Percentiles rank a stretch among this genome's conserved stretches.
phyloP scores from a whole-genome alignment of 768 basidiomycete genomes.

The Tephrocybe rancida region DNA sequence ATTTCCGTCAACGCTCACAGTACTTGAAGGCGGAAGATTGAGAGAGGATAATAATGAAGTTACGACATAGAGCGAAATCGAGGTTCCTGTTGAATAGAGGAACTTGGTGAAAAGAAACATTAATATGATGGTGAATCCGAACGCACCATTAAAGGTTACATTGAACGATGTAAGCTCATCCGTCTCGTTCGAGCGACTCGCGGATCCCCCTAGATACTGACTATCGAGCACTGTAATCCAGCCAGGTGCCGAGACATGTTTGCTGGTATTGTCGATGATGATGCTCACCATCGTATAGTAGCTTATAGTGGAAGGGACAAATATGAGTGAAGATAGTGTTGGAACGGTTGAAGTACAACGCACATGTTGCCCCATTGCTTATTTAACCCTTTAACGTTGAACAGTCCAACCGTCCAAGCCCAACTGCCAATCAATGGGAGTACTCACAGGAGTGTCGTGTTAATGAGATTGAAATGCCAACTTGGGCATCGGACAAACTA shows the following conservation, averaged over 20 bases:
- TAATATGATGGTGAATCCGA: background rate
- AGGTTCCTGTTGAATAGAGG: background rate
- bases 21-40: background rate
- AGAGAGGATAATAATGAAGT: background rate
- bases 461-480: too few species aligned
- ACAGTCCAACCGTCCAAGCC: too few species aligned
- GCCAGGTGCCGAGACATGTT: background rate
- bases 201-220: background rate
- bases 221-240: background rate
- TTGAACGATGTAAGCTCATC: background rate
- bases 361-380: too few species aligned
- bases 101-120: background rate
- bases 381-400: too few species aligned
- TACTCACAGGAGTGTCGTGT: too few species aligned
- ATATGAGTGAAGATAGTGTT: too few species aligned
- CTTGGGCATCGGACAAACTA: too few species aligned
- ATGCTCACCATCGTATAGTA: background rate
- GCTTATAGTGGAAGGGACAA: too few species aligned
- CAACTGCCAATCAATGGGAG: too few species aligned
- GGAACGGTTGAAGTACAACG: too few species aligned
- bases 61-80: background rate
- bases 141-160: background rate
- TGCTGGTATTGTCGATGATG: background rate
- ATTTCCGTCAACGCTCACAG: background rate
- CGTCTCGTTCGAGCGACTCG: background rate